phyloP scores from a whole-genome alignment of 345 rosid genomes.

The Eucalyptus tenuipes region DNA sequence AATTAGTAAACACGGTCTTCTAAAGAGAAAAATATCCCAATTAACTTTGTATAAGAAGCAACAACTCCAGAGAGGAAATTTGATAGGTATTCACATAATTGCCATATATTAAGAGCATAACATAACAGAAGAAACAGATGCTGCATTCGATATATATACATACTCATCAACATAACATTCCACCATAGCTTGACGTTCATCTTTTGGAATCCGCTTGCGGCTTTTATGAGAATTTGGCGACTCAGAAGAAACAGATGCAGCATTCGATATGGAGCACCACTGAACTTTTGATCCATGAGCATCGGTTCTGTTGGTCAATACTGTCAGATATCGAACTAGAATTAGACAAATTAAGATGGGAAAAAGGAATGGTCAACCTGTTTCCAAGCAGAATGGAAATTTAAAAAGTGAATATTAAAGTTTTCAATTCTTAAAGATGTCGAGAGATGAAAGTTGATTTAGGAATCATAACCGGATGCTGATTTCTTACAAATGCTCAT shows the following conservation, averaged over 20 bases:
- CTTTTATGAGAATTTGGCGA: background rate
- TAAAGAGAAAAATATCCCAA: background rate
- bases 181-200: constrained; percentile 28
- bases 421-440: background rate
- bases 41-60: background rate
- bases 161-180: constrained; percentile 29
- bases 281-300: constrained; percentile 4
- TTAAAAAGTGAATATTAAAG: background rate
- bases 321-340: background rate
- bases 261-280: constrained; percentile 15
- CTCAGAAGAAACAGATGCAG: constrained; percentile 23
- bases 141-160: background rate
- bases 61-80: background rate
- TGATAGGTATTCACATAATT: background rate
- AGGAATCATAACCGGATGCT: background rate
- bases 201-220: constrained; percentile 16
- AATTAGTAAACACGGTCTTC: background rate
- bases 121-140: background rate
- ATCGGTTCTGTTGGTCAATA: background rate
- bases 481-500: background rate
- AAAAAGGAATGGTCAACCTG: background rate
- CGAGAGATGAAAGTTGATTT: background rate
- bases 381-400: background rate
- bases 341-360: background rate
- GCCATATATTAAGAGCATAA: background rate